Base-by-base conservation (phyloP, 192 early-diverging fungal genomes). In the Podochytrium sp. region DNA sequence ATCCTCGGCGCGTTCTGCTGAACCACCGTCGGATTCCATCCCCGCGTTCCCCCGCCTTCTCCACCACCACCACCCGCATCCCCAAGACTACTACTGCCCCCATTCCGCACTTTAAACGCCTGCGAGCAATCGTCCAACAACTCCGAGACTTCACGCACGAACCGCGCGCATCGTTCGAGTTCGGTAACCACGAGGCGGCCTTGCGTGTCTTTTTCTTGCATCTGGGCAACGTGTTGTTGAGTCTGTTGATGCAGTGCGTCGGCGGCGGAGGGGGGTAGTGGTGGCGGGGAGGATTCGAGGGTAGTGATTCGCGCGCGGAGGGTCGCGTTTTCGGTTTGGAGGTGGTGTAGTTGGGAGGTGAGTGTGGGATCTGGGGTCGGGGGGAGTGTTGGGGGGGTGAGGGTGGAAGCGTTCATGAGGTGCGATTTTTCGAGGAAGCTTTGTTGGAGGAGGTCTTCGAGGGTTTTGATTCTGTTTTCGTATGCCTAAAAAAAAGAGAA, bases 381-480 rank as follows among this genome's bases (percentile, higher is more conserved):
- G 10, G 37, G 1, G 7, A 39, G 43, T 16, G 35, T 56, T 39
- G 69, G n/a, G 27, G 5, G 34, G 32, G 50, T 29, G 6, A 23
- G 30, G 7, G 52, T 23, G 7, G 63, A 40, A 14, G 37, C 40
- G 2, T 40, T 20, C 38, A 43, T 65, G 14, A 65, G 41, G 63
- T 35, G 3, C 2, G 75, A 61, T 32, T 62, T 76, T 41, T 56
- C 74, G 2, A 66, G 34, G 50, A 70, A 79, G 50, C 65, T 76
- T 43, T 53, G 39, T 32, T 79, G 80, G 12, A 82, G 66, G 3
- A 82, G 32, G 32, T 63, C 56, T 61, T 82, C 80, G 2, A 82
- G 60, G 1, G 29, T 57, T 27, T 38, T 12, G 7, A 82, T 82
- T 1, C 77, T 32, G 33, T 14, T 61, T 51, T 82, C 80, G 51